A percentile compares a stretch with the other conserved stretches of the same genome.
These are phyloP conservation scores for Ajuga reptans DNA, from an alignment of 305 asterid genomes.

Conservation along the genomic window DNA sequence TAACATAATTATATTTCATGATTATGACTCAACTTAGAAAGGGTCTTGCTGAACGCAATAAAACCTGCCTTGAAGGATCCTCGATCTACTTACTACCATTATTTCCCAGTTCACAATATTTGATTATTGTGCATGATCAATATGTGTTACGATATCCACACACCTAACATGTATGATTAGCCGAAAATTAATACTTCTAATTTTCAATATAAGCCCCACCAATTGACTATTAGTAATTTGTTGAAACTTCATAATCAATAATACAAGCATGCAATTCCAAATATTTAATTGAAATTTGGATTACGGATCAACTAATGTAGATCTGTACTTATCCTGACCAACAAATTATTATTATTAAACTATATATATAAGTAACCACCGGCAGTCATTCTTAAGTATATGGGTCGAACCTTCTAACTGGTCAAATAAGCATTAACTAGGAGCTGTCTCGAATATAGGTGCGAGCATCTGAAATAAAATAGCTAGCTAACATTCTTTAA, in stretches of 20 bases:
- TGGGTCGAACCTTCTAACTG: slow-evolving; percentile 12
- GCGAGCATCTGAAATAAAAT: not conserved
- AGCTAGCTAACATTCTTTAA: not conserved
- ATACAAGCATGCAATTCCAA: not conserved
- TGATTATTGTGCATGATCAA: not conserved
- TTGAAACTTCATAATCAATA: slow-evolving; percentile 2
- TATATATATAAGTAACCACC: not conserved
- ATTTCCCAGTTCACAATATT: not conserved
- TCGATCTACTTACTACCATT: no score
- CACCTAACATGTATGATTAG: not conserved
- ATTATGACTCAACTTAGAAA: not conserved
- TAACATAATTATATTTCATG: not conserved
- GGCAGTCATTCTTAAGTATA: not conserved
- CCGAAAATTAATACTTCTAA: not conserved
- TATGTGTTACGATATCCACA: not conserved
- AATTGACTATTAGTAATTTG: not conserved
- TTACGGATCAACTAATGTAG: slow-evolving; percentile 6
- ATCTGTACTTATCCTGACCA: slow-evolving; percentile 11
- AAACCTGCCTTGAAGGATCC: not conserved
- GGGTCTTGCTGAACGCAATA: not conserved
- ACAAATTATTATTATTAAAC: slow-evolving; percentile 1
- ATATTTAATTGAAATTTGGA: slow-evolving; percentile 4
- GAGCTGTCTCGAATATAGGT: not conserved
- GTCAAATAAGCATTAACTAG: not conserved
- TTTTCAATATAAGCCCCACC: not conserved